Evolutionary conservation across 768 basidiomycete genomes (phyloP).

Genomic region (Kwoniella pini): DNA sequence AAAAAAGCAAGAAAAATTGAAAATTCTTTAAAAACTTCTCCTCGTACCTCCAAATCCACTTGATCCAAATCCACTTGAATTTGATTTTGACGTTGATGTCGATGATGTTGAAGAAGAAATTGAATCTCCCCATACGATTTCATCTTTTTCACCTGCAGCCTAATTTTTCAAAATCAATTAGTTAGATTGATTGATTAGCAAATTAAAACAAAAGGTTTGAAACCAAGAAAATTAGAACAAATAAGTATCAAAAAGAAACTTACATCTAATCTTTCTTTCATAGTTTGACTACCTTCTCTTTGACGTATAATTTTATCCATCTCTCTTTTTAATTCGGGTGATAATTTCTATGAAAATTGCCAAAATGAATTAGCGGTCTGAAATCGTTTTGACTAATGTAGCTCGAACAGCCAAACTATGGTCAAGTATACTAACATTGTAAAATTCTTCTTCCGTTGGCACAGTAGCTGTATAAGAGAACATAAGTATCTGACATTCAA

Average conservation of each 20-base stretch:
- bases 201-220: conserved; percentile 1
- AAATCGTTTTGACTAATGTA: too few species aligned
- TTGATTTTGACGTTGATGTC: background rate
- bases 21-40: background rate
- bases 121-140: conserved; percentile 45
- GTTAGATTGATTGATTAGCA: background rate
- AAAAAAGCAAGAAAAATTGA: too few species aligned
- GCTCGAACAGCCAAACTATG: too few species aligned
- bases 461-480: conserved; percentile 31
- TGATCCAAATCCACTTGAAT: background rate
- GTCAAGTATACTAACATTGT: conserved; percentile 45
- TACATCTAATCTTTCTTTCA: conserved; percentile 35
- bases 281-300: conserved; percentile 33
- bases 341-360: conserved; percentile 48
- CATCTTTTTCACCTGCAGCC: conserved; percentile 32
- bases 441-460: conserved; percentile 52
- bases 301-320: conserved; percentile 47
- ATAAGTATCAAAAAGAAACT: conserved; percentile 22
- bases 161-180: conserved; percentile 1
- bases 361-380: too few species aligned
- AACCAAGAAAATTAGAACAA: too few species aligned
- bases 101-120: background rate
- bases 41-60: conserved; percentile 16
- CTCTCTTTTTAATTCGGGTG: conserved; percentile 51
- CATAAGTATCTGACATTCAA: too few species aligned